These are phyloP conservation scores for Lyophyllum atratum DNA, from an alignment of 768 basidiomycete species.

Conservation along the genomic window DNA sequence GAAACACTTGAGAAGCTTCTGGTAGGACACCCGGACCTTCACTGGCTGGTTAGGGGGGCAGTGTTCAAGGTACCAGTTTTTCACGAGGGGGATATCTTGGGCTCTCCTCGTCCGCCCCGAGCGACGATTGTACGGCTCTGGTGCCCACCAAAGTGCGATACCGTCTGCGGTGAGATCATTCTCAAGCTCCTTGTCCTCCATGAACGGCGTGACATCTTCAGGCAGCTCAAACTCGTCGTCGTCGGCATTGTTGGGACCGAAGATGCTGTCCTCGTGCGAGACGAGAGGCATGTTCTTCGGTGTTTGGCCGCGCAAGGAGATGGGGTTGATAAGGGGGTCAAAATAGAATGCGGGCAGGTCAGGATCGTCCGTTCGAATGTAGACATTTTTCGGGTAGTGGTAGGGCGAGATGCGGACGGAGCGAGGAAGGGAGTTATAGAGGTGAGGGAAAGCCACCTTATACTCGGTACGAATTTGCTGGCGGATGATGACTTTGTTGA, in stretches of 20 bases:
- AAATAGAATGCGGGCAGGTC: constrained; percentile 99
- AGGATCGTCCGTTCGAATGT: constrained; percentile 99
- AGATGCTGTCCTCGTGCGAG: constrained; percentile 90
- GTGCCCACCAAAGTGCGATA: constrained; percentile 98
- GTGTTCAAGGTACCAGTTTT: constrained; percentile 99
- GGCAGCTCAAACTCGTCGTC: constrained; percentile 90
- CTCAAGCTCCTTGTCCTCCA: constrained; percentile 77
- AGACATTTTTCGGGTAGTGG: constrained; percentile 95
- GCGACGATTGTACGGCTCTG: constrained; percentile 91
- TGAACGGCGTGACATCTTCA: constrained; percentile 75
- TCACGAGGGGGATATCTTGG: constrained; percentile 93
- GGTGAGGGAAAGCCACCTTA: constrained; percentile 98
- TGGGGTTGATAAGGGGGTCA: constrained; percentile 97
- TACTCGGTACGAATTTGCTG: constrained; percentile 99
- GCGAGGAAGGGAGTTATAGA: constrained; percentile 97
- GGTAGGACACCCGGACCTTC: constrained; percentile 98
- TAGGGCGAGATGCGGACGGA: constrained; percentile 92
- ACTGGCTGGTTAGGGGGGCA: constrained; percentile 95
- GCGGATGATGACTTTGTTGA: constrained; percentile 99
- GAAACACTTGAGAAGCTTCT: constrained; percentile 94
- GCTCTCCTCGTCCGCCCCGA: constrained; percentile 92
- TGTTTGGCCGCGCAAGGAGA: constrained; percentile 84
- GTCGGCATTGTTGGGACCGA: constrained; percentile 84
- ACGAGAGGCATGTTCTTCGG: constrained; percentile 83
- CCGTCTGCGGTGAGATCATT: constrained; percentile 94